A percentile compares a stretch with the other conserved stretches of the same genome.
Conservation (phyloP, 192 early-diverging fungal species). For the Backusella tarrabulga region DNA sequence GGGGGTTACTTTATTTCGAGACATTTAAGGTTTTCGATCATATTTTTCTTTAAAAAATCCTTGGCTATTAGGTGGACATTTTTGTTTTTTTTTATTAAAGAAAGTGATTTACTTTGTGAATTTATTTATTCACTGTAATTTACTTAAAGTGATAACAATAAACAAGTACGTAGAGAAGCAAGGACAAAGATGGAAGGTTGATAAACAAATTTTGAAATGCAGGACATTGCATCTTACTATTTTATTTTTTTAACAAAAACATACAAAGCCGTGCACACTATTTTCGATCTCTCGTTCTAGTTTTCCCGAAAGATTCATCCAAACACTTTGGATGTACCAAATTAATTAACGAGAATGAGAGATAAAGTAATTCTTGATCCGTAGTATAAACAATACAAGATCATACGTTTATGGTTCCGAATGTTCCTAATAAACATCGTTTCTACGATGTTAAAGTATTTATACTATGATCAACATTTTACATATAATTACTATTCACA, state of each 20-base stretch:
- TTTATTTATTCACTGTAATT: not conserved
- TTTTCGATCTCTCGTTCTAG: not conserved
- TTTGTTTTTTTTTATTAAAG: not conserved
- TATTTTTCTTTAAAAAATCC: not conserved
- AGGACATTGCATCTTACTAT: not conserved
- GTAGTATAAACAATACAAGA: not conserved
- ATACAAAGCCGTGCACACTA: conserved; percentile 1
- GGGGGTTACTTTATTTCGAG: not conserved
- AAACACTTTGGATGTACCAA: not conserved
- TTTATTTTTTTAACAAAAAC: not conserved
- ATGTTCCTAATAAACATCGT: not conserved
- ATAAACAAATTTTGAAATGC: not conserved
- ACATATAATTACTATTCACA: conserved; percentile 6
- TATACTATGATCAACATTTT: not conserved
- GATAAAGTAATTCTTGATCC: not conserved
- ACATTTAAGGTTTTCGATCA: not conserved
- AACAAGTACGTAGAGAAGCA: not conserved
- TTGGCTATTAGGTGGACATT: not conserved
- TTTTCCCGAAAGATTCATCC: not conserved
- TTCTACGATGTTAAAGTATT: not conserved
- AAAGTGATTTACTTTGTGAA: not conserved
- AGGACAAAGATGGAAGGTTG: not conserved
- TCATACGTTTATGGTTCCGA: not conserved
- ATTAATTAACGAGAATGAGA: not conserved
- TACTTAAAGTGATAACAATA: not conserved